Base-by-base conservation (phyloP, 2,329 filamentous ascomycete species). In the Talaromyces sp. region DNA sequence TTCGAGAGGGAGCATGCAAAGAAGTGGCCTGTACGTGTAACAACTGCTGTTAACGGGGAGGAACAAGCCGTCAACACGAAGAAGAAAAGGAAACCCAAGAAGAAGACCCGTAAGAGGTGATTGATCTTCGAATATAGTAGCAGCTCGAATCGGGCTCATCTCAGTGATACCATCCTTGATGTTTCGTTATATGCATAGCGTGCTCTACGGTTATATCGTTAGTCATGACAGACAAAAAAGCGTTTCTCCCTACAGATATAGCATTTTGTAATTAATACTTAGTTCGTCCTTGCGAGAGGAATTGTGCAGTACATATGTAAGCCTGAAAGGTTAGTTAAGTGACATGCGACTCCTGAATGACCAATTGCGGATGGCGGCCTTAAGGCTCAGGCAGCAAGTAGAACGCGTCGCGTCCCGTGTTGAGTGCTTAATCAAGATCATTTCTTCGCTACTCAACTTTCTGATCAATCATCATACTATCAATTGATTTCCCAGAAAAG, bases 1-100 rank as follows among this genome's bases (percentile, higher is more conserved):
- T 97, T 99, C 69, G 94, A 97, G 69, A 78, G 85, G 58, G 90
- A 96, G 70, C 85, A 91, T 70, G 78, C 86, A 57, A 86, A 84
- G 71, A 84, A 82, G 58, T 94, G 83, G 71, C 78, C 81, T 3
- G 69, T 75, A 6, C 74, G 69, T 57, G 53, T 55, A 21, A 52
- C 40, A 31, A 46, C 53, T 15, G 65, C 69, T 57, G 63, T 63
- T 64, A 75, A 63, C 17, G 65, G 75, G 60, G 66, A 59, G 36
- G 64, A 68, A 58, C 67, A 65, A 28, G 67, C 75, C 39, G 66
- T 65, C 54, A 64, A 68, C 55, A 69, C 67, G 15, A 62, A 77
- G 56, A 73, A 75, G 57, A 77, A 76, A 59, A 60, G 41, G 15
- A 80, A 73, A 58, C 78, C 75, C 55, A 78, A 76, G 61, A 77